Evolutionary conservation across 2,329 filamentous ascomycete species (phyloP).

Genomic region (Aspergillus puulaauensis): DNA sequence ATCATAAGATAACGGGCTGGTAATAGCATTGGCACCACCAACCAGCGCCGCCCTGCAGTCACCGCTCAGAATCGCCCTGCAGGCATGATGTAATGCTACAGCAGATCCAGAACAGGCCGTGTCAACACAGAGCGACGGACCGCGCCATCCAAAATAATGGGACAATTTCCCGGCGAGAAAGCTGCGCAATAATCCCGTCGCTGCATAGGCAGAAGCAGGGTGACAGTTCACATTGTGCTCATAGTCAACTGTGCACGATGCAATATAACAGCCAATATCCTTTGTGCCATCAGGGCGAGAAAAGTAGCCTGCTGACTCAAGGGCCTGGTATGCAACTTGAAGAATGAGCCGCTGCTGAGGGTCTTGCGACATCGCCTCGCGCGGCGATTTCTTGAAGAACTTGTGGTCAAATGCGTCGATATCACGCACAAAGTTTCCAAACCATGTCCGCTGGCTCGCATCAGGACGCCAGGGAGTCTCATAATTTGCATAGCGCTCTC

Average conservation of each 20-base stretch:
- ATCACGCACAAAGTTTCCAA: constrained; percentile 22
- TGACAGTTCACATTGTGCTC: constrained; percentile 43
- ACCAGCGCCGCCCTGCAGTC: constrained; percentile 30
- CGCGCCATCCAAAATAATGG: constrained; percentile 46
- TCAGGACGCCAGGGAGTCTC: constrained; percentile 17
- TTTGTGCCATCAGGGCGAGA: constrained; percentile 12
- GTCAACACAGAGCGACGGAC: constrained; percentile 42
- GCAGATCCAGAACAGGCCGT: constrained; percentile 44
- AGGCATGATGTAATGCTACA: constrained; percentile 34
- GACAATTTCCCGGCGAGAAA: constrained; percentile 34
- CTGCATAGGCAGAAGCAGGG: constrained; percentile 37
- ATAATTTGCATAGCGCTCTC: constrained; percentile 17
- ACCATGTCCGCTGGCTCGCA: constrained; percentile 9
- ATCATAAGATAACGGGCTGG: constrained; percentile 23
- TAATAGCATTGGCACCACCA: constrained; percentile 37
- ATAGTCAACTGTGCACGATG: constrained; percentile 39
- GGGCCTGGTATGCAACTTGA: constrained; percentile 32
- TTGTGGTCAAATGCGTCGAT: constrained; percentile 31
- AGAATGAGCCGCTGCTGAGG: constrained; percentile 34
- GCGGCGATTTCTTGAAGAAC: constrained; percentile 30
- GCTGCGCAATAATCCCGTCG: constrained; percentile 25
- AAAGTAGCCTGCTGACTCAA: constrained; percentile 34
- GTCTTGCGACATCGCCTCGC: constrained; percentile 31
- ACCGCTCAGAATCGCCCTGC: constrained; percentile 20
- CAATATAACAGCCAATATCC: constrained; percentile 43